Conservation (phyloP, 148 eudicot genomes). For the Amaranthus cruentus region DNA sequence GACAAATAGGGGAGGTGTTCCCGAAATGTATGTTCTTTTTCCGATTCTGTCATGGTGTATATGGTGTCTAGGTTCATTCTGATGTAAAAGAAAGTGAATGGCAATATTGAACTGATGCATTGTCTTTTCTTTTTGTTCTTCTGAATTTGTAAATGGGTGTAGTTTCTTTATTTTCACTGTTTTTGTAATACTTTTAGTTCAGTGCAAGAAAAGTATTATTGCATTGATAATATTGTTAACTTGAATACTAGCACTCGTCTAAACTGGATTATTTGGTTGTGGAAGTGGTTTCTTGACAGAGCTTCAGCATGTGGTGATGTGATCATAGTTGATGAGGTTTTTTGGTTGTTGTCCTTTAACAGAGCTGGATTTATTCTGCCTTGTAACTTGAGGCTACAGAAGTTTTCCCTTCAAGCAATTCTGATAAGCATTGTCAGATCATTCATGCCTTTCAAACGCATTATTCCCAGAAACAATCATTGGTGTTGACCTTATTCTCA, state of each 20-base stretch:
- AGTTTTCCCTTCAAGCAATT: neutral
- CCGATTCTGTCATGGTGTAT: neutral
- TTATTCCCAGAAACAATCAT: neutral
- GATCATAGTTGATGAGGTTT: too few relatives aligned
- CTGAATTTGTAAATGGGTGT: neutral
- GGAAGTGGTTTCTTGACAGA: too few relatives aligned
- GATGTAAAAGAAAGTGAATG: neutral
- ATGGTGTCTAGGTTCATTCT: neutral
- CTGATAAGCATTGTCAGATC: neutral
- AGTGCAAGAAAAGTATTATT: neutral
- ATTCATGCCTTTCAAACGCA: neutral
- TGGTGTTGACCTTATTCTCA: neutral
- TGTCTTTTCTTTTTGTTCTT: neutral
- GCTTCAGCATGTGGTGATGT: too few relatives aligned
- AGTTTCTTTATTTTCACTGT: neutral
- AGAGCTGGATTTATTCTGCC: neutral
- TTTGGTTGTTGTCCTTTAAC: too few relatives aligned
- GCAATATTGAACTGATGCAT: neutral
- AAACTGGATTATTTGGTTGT: too few relatives aligned
- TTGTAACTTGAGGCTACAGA: neutral
- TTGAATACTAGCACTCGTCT: too few relatives aligned
- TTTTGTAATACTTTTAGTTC: neutral
- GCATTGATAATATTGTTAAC: too few relatives aligned
- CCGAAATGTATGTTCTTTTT: conserved; percentile 63
- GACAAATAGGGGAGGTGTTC: conserved; percentile 45